Percentiles rank a stretch among this genome's conserved stretches.
Conservation (phyloP, 306 rosid genomes). For the Acacia acuminata region DNA sequence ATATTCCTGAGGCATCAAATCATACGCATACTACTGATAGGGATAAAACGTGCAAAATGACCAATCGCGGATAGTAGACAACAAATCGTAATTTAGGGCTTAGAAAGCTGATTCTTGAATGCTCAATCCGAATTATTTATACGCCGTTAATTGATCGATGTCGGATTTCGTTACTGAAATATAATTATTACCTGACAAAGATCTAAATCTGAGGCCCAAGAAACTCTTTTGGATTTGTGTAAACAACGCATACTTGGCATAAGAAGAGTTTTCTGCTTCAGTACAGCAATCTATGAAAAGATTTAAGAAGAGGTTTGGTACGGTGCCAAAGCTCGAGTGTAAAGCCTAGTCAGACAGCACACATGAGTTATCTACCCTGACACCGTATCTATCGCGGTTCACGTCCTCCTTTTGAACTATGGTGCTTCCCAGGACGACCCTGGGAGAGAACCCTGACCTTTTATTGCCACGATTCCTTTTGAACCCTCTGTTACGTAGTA, state of each 20-base stretch:
- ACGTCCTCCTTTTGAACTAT: conserved; percentile 29
- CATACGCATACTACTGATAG: neutral
- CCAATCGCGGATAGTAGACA: neutral
- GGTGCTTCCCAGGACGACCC: neutral
- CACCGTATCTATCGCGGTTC: conserved; percentile 23
- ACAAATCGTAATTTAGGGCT: neutral
- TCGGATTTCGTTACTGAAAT: neutral
- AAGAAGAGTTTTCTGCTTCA: conserved; percentile 19
- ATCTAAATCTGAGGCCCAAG: conserved; percentile 15
- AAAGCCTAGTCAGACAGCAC: conserved; percentile 45
- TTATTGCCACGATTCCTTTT: neutral
- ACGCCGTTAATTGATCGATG: neutral
- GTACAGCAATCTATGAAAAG: conserved; percentile 28
- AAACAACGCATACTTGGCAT: neutral
- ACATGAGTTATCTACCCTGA: neutral
- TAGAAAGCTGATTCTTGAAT: neutral
- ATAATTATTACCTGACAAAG: conserved; percentile 3
- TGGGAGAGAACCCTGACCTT: neutral
- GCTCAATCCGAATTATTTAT: neutral
- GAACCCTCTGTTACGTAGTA: neutral
- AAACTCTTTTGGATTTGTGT: conserved; percentile 9
- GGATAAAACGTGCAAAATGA: neutral
- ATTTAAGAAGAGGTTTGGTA: conserved; percentile 21
- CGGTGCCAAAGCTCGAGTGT: conserved; percentile 24
- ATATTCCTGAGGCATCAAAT: neutral